These are phyloP conservation scores for Polychytrium aggregatum DNA, from an alignment of 192 early-diverging fungal species.

Conservation along the genomic window DNA sequence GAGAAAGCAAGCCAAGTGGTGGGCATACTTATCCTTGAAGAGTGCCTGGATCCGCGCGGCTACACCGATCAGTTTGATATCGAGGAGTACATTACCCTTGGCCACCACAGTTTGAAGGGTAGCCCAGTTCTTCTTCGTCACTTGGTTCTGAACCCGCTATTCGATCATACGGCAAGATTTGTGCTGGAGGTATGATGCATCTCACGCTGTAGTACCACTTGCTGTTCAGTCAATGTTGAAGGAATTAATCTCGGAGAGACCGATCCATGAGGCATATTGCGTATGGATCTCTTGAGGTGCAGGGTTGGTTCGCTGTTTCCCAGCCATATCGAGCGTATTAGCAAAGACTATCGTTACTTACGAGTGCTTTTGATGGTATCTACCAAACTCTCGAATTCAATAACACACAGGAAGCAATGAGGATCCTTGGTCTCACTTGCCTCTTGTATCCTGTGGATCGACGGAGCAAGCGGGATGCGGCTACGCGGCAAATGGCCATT, in stretches of 20 bases:
- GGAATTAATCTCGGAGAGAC: too few relatives aligned
- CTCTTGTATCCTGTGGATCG: constrained; percentile 23
- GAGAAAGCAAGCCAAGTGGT: too few relatives aligned
- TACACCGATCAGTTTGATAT: constrained; percentile 40
- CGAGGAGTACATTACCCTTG: constrained; percentile 22
- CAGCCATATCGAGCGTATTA: too few relatives aligned
- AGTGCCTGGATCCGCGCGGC: constrained; percentile 9
- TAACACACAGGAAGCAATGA: constrained; percentile 31
- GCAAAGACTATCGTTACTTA: too few relatives aligned
- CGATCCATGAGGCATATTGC: too few relatives aligned
- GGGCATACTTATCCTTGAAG: constrained; percentile 20
- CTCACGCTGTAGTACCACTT: not conserved
- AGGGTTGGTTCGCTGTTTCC: too few relatives aligned
- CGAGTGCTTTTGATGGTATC: too few relatives aligned
- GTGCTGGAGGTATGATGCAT: constrained; percentile 20
- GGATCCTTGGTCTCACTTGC: constrained; percentile 20
- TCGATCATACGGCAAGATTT: constrained; percentile 26
- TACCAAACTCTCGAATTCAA: too few relatives aligned
- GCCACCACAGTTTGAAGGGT: constrained; percentile 6
- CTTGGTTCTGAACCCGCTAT: constrained; percentile 35
- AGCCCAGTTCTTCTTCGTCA: constrained; percentile 15
- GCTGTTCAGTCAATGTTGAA: too few relatives aligned
- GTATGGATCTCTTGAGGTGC: too few relatives aligned
- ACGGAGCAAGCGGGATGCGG: constrained; percentile 9
- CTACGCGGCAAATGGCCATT: constrained; percentile 11